phyloP scores from a whole-genome alignment of 2,329 filamentous ascomycete genomes.

The Teratosphaeria gauchensis region DNA sequence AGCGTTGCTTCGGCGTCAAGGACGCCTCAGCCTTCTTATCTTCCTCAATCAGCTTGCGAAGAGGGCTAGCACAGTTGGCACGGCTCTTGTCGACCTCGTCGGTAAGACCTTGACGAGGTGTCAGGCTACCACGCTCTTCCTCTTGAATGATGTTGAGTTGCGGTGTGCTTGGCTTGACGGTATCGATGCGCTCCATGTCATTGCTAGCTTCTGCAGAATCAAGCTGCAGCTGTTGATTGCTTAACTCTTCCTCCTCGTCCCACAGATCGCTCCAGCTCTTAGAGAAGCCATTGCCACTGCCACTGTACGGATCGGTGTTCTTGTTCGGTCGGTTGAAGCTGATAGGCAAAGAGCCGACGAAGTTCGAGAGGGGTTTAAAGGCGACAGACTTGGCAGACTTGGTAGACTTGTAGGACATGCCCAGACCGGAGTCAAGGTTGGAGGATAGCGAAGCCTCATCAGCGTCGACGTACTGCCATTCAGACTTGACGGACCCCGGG shows the following conservation, averaged over 20 bases:
- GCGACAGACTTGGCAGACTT: slow-evolving; percentile 29
- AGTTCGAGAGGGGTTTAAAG: slow-evolving; percentile 62
- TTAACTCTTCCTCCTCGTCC: slow-evolving; percentile 79
- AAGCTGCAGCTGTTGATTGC: slow-evolving; percentile 50
- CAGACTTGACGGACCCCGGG: slow-evolving; percentile 60
- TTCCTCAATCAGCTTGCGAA: slow-evolving; percentile 23
- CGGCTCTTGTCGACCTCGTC: slow-evolving; percentile 44
- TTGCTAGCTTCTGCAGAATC: slow-evolving; percentile 28
- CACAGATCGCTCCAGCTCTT: slow-evolving; percentile 99
- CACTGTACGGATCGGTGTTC: slow-evolving; percentile 37
- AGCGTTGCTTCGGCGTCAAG: slow-evolving; percentile 56
- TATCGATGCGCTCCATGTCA: slow-evolving; percentile 30
- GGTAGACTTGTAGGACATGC: slow-evolving; percentile 69
- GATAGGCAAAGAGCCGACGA: slow-evolving; percentile 60
- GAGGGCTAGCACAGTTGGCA: slow-evolving; percentile 22
- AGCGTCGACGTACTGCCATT: slow-evolving; percentile 64
- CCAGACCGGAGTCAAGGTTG: slow-evolving; percentile 72
- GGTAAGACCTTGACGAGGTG: slow-evolving; percentile 42
- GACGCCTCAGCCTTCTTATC: slow-evolving; percentile 29
- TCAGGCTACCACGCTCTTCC: slow-evolving; percentile 37
- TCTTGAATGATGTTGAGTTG: slow-evolving; percentile 34
- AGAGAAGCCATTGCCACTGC: slow-evolving; percentile 50
- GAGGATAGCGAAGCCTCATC: slow-evolving; percentile 77
- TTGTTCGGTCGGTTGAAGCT: slow-evolving; percentile 48
- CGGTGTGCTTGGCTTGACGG: slow-evolving; percentile 50